These are phyloP conservation scores for Glycine soja DNA, from an alignment of 306 rosid genomes.

Conservation along the genomic window DNA sequence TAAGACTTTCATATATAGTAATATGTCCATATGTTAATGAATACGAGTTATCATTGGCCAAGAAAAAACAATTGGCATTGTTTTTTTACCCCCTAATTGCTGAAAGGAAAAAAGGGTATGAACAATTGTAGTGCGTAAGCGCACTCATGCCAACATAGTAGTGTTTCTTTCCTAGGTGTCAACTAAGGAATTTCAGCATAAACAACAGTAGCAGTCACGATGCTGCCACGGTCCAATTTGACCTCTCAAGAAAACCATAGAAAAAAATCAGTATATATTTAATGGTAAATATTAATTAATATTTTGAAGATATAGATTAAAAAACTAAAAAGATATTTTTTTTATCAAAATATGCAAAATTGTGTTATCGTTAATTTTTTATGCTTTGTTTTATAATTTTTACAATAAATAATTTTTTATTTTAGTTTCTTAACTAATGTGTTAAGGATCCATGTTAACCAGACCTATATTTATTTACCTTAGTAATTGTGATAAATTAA, in stretches of 20 bases:
- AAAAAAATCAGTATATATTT: not conserved
- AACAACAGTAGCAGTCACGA: not conserved
- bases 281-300: too few relatives aligned
- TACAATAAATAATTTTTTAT: too few relatives aligned
- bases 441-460: too few relatives aligned
- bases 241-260: not conserved
- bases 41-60: constrained; percentile 14
- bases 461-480: too few relatives aligned
- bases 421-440: too few relatives aligned
- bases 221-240: constrained; percentile 6
- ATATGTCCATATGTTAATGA: not conserved
- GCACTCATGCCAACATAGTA: constrained; percentile 44
- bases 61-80: constrained; percentile 7
- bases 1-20: not conserved
- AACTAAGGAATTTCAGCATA: constrained; percentile 37
- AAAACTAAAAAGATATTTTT: too few relatives aligned
- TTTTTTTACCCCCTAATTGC: not conserved
- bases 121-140: constrained; percentile 25
- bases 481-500: too few relatives aligned
- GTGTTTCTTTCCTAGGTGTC: constrained; percentile 50
- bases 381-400: too few relatives aligned
- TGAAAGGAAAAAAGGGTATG: constrained; percentile 9
- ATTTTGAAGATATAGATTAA: too few relatives aligned
- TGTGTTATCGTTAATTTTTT: too few relatives aligned
- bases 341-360: too few relatives aligned